These are phyloP conservation scores for Candida oleophila DNA, from an alignment of 805 yeast species.

Conservation along the genomic window DNA sequence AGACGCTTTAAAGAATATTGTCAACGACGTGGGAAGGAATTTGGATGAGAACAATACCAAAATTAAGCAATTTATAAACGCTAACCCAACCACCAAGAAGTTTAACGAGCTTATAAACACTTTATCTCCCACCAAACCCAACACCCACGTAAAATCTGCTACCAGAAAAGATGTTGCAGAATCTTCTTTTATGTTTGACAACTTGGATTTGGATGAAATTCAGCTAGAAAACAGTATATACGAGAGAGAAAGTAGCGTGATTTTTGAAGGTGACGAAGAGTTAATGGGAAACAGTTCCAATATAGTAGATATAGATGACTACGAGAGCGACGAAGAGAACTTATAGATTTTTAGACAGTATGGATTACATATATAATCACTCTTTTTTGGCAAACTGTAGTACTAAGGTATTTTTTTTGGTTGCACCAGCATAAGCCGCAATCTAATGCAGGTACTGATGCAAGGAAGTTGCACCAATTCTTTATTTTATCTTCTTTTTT, in stretches of 20 bases:
- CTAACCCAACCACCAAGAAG: slow-evolving; percentile 24
- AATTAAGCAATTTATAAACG: slow-evolving; percentile 15
- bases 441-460: neutral
- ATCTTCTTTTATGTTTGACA: slow-evolving; percentile 29
- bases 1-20: slow-evolving; percentile 1
- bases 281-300: slow-evolving; percentile 12
- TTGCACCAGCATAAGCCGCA: neutral
- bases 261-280: slow-evolving; percentile 8
- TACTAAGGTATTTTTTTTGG: neutral
- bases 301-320: slow-evolving; percentile 24
- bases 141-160: slow-evolving; percentile 4
- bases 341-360: neutral
- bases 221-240: slow-evolving; percentile 3
- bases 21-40: slow-evolving; percentile 5
- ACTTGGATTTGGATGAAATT: slow-evolving; percentile 8
- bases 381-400: no score
- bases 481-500: no score
- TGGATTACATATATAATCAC: no score
- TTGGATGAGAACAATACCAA: slow-evolving; percentile 5
- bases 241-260: neutral
- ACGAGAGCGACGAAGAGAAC: slow-evolving; percentile 18
- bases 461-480: neutral
- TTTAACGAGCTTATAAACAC: slow-evolving; percentile 23
- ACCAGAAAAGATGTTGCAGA: slow-evolving; percentile 16
- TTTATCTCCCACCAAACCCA: slow-evolving; percentile 23